phyloP scores from a whole-genome alignment of 352 stramenopile species.

The Blastocystis sp. region DNA sequence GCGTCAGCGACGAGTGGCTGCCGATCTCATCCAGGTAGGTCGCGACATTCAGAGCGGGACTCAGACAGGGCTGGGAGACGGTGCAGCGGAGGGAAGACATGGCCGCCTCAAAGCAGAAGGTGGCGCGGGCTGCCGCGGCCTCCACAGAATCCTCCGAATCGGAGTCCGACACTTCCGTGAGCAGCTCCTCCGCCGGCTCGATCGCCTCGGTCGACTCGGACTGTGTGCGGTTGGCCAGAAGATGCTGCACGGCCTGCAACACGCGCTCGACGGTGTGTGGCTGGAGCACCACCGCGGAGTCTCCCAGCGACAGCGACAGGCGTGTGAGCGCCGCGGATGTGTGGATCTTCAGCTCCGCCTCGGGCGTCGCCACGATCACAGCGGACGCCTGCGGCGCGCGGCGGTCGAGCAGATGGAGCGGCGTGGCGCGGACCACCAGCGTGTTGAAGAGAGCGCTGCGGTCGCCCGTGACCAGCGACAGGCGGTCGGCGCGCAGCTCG shows the following conservation, averaged over 20 bases:
- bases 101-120: neutral
- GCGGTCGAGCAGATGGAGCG: neutral
- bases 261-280: neutral
- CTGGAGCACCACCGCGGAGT: neutral
- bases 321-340: neutral
- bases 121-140: neutral
- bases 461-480: neutral
- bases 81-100: neutral
- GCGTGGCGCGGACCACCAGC: neutral
- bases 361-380: neutral
- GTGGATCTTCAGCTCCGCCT: neutral
- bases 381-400: neutral
- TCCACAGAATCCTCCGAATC: neutral
- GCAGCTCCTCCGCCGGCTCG: neutral
- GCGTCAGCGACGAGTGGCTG: neutral
- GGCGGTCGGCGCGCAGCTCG: neutral
- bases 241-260: neutral
- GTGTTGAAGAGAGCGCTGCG: conserved; percentile 30
- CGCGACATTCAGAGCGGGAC: neutral
- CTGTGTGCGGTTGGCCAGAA: neutral
- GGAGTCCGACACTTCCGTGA: conserved; percentile 11
- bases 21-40: neutral
- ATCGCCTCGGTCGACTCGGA: neutral
- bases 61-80: neutral
- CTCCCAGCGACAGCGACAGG: neutral